Evolutionary conservation across 345 rosid species (phyloP), one percentile per base, ranked within the genome.

Genomic region (Populus ilicifolia): DNA sequence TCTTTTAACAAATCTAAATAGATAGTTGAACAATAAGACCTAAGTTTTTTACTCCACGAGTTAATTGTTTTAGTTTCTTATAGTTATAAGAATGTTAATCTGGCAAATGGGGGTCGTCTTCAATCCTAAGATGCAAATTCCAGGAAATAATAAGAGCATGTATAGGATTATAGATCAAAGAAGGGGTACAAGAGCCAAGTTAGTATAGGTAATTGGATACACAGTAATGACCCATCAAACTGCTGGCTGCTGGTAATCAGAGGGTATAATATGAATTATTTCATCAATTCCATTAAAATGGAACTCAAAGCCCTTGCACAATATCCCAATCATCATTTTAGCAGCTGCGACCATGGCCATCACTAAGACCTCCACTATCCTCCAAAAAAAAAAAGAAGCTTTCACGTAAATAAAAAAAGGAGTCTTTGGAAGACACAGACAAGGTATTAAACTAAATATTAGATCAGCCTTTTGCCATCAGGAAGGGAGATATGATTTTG

Each of bases 241-340:
- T 52, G 64, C 46, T 21, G 4, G 10, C 36, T 61, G 41, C 77
- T 73, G 54, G 4, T 48, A 16, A 84, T 77, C 77, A 79, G 79
- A 73, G 48, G 72, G 72, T 61, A 73, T 46, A 1, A 33, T 5
- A 46, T 41, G 35, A 25, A n/a, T 48, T 33, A 69, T 75, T 63
- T 78, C 77, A 73, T 66, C 29, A n/a, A 52, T 39, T 76, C 86
- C 79, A 30, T 48, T 9, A 69, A 62, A 78, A 29, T 21, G 74
- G 80, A 78, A 76, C 62, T 81, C 80, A 78, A 81, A 81, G 67
- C 84, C 80, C 84, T 69, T 72, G 77, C 54, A n/a, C 73, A 72
- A 84, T 36, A 33, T 73, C 82, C 79, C 76, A 36, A 72, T 68
- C 82, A 78, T 78, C 83, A 79, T n/a, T 35, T 46, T 70, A 72